Conservation (phyloP, 305 asterid species). For the Solanum hybrid region DNA sequence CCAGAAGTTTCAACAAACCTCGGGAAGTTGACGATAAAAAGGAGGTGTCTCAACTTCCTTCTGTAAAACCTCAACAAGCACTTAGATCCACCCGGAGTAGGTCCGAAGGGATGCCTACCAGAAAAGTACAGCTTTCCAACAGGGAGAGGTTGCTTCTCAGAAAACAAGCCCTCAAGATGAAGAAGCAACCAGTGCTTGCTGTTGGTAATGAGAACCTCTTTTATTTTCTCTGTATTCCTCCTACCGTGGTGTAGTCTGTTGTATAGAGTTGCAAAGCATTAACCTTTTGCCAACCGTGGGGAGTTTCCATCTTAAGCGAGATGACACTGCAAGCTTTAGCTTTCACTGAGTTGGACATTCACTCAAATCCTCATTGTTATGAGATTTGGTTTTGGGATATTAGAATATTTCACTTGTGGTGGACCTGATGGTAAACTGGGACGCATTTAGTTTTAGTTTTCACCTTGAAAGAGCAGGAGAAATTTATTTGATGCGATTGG, state of each 20-base stretch:
- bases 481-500: neutral
- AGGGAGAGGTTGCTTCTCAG: slow-evolving; percentile 84
- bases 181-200: slow-evolving; percentile 59
- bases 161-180: slow-evolving; percentile 68
- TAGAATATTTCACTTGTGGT: neutral
- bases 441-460: neutral
- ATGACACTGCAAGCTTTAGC: neutral
- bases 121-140: slow-evolving; percentile 57
- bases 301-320: neutral
- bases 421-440: neutral
- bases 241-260: neutral
- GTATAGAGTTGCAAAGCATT: neutral
- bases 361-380: neutral
- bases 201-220: slow-evolving; percentile 44
- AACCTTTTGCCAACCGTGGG: neutral
- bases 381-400: neutral
- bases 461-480: neutral
- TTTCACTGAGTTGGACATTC: neutral
- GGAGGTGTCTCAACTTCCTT: slow-evolving; percentile 14
- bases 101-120: slow-evolving; percentile 18
- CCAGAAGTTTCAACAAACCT: slow-evolving; percentile 8
- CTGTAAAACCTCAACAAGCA: slow-evolving; percentile 19
- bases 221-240: neutral
- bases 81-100: slow-evolving; percentile 21
- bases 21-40: slow-evolving; percentile 12